These are phyloP conservation scores for Tulasnella sp. DNA, from an alignment of 768 basidiomycete species.

Conservation along the genomic window DNA sequence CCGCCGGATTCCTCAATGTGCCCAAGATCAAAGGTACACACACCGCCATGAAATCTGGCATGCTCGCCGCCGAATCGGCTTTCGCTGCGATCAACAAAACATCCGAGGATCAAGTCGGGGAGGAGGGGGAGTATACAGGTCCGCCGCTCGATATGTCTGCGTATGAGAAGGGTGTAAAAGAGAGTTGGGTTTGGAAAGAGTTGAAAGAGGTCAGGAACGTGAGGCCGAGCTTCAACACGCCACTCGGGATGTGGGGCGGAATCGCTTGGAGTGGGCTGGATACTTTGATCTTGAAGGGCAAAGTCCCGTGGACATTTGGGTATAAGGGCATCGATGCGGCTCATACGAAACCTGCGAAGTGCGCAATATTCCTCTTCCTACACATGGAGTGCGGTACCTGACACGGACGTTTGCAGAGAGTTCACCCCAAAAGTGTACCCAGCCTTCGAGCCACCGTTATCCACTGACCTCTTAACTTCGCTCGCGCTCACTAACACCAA, in stretches of 20 bases:
- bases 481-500: conserved; percentile 87
- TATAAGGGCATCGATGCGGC: conserved; percentile 54
- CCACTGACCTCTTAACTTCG: conserved; percentile 86
- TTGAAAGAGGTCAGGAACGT: conserved; percentile 85
- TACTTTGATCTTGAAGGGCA: conserved; percentile 68
- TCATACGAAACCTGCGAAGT: conserved; percentile 56
- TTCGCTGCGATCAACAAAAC: conserved; percentile 43
- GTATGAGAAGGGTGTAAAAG: conserved; percentile 58
- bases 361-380: conserved; percentile 13
- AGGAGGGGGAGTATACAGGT: conserved; percentile 23
- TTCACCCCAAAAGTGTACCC: conserved; percentile 79
- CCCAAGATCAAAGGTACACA: conserved; percentile 98
- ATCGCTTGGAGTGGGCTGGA: conserved; percentile 84
- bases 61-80: conserved; percentile 88
- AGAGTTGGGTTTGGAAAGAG: conserved; percentile 79
- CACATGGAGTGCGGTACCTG: not conserved
- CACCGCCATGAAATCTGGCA: conserved; percentile 98
- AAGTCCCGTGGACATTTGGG: conserved; percentile 86
- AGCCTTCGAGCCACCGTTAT: conserved; percentile 73
- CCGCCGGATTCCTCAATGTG: conserved; percentile 91
- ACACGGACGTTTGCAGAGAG: conserved; percentile 25
- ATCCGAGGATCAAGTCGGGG: conserved; percentile 14
- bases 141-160: conserved; percentile 48
- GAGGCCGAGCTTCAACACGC: conserved; percentile 74
- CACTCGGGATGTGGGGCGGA: conserved; percentile 76